Base-by-base conservation (phyloP, 1,139 yeast species). In the Spencermartinsiella ligniputridi region DNA sequence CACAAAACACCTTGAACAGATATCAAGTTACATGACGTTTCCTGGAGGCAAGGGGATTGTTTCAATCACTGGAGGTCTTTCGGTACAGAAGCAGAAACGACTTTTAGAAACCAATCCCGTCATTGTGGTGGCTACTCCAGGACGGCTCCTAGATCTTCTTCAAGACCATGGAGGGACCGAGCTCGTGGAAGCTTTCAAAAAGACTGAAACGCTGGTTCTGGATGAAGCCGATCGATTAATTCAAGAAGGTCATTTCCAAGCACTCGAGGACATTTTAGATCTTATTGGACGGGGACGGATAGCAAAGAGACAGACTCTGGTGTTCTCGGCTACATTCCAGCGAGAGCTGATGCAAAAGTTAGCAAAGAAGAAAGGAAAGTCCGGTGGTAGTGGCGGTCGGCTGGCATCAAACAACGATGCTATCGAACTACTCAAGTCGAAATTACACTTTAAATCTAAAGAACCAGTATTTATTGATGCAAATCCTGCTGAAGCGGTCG, bases 221-320 rank as follows among this genome's bases (percentile, higher is more conserved):
- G 99, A 94, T 70, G 99, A 94, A 65, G 99, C 98, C n/a, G 99
- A 92, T 68, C 74, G 98, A 63, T 71, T 92, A 52, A 73, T 94
- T 45, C 97, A 92, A 66, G 96, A 90, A 58, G 97, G 98, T 1
- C 97, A 90, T 67, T 92, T 92, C 60, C 95, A 87, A 47, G 98
- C 94, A 62, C 78, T 94, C 55, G 95, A 83, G 54, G 83, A 85
- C 58, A 84, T 88, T 41, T 68, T 92, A 48, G 87, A 83, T 54
- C 58, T 58, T 22, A 51, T 70, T 12, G 71, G 70, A 9, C 61
- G 59, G 60, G 69, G 44, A 58, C 63, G 53, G 49, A 77, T 72
- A 58, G 86, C 41, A 63, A 78, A 73, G 60, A 86, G 97, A 83
- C 98, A 92, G 66, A 87, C 97, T 0, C 69, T 90, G 53, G 92